Conservation (phyloP, 1,284 basidiomycete genomes). For the Trichosporon asahii region DNA sequence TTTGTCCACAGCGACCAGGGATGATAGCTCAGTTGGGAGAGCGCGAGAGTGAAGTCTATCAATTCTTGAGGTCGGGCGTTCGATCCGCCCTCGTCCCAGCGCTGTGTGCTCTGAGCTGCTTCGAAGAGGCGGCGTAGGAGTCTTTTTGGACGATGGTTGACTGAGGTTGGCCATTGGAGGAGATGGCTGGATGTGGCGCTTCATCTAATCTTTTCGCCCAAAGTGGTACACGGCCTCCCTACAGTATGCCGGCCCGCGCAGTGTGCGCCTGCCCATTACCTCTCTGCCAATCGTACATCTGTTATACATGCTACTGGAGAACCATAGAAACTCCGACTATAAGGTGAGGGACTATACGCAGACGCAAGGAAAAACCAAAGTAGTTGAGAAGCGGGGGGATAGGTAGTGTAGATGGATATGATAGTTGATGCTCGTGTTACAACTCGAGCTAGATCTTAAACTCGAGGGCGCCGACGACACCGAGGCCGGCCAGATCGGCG, state of each 20-base stretch:
- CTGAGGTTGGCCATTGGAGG: too few relatives aligned
- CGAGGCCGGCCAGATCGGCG: background rate
- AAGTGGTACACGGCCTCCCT: too few relatives aligned
- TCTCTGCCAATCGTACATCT: background rate
- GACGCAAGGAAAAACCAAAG: background rate
- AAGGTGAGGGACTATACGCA: background rate
- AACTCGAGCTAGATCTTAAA: background rate
- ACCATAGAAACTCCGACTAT: background rate
- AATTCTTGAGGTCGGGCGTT: conserved; percentile 2
- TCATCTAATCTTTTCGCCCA: too few relatives aligned
- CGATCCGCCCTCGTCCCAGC: conserved; percentile 1
- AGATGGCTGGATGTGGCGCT: too few relatives aligned
- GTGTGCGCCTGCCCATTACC: background rate
- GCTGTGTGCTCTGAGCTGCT: background rate
- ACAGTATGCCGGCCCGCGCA: too few relatives aligned
- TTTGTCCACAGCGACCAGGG: background rate
- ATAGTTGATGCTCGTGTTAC: background rate
- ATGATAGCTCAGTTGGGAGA: conserved; percentile 5
- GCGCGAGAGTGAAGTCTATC: background rate
- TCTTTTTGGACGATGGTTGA: background rate
- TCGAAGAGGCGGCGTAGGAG: background rate
- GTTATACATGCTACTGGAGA: background rate
- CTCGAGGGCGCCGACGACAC: conserved; percentile 2
- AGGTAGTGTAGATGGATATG: background rate
- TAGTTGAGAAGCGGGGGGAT: background rate